Conservation (phyloP, 2,329 filamentous ascomycete genomes). For the Monilinia aucupariae region DNA sequence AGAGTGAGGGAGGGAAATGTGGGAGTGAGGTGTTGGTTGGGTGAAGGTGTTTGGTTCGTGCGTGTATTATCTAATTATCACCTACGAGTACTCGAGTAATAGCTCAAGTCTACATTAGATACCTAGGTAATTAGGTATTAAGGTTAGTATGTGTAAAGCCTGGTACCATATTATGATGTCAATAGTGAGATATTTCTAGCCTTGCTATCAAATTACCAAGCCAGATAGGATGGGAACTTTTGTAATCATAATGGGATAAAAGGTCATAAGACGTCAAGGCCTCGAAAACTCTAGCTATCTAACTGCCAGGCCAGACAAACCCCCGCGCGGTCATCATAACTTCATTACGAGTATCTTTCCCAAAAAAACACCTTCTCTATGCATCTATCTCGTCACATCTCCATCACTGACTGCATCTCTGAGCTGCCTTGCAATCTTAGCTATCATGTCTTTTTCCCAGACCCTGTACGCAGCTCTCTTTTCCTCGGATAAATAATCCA, state of each 20-base stretch:
- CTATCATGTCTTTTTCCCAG: slow-evolving; percentile 60
- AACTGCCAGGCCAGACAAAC: background rate
- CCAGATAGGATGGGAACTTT: too few species aligned
- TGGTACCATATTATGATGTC: too few species aligned
- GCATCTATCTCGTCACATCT: slow-evolving; percentile 1
- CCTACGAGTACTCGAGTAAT: too few species aligned
- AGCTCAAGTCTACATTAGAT: too few species aligned
- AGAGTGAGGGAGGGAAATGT: too few species aligned
- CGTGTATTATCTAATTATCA: too few species aligned
- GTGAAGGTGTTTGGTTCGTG: too few species aligned
- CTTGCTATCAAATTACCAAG: too few species aligned
- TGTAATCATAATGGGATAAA: background rate
- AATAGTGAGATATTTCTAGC: too few species aligned
- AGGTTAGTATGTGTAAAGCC: too few species aligned
- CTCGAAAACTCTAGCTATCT: background rate
- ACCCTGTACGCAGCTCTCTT: slow-evolving; percentile 54
- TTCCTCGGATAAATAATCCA: slow-evolving; percentile 64
- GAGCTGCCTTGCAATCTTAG: slow-evolving; percentile 45
- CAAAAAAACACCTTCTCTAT: background rate
- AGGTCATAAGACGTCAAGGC: background rate
- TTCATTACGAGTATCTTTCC: background rate
- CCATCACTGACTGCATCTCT: slow-evolving; percentile 17
- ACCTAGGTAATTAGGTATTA: too few species aligned
- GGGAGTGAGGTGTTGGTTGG: too few species aligned
- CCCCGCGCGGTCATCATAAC: background rate